Evolutionary conservation across 106 monocot species (phyloP).

Genomic region (Acorus calamus): DNA sequence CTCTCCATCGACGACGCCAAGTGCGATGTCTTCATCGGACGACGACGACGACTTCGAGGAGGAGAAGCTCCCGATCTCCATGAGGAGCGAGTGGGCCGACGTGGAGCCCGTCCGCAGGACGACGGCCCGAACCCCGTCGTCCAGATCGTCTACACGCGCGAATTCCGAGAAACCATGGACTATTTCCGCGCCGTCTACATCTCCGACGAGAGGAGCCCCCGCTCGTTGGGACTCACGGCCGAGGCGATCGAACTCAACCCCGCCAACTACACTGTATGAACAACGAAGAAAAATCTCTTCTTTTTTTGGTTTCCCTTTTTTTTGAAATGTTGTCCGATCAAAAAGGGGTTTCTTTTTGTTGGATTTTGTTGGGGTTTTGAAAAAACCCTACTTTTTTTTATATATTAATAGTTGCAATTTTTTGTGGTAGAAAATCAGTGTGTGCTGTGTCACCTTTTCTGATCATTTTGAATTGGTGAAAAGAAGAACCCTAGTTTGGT

Average conservation of each 20-base stretch:
- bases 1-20: no score
- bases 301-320: not conserved
- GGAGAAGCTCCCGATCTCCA: conserved; percentile 44
- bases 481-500: no score
- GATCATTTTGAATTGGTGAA: no score
- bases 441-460: no score
- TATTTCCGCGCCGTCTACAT: conserved; percentile 93
- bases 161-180: conserved; percentile 90
- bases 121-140: conserved; percentile 87
- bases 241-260: conserved; percentile 72
- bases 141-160: conserved; percentile 66
- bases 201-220: conserved; percentile 58
- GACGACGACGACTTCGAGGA: conserved; percentile 2
- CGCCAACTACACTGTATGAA: conserved; percentile 83
- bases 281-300: not conserved
- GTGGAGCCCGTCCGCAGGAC: conserved; percentile 82
- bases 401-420: no score
- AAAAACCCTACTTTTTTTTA: no score
- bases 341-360: not conserved
- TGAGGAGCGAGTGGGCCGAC: conserved; percentile 75
- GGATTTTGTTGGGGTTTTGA: no score
- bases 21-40: conserved; percentile 15
- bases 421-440: no score
- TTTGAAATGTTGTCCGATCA: not conserved
- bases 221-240: conserved; percentile 56